phyloP scores from a whole-genome alignment of 164 flowering plant genomes.

The Liquidambar formosana region DNA sequence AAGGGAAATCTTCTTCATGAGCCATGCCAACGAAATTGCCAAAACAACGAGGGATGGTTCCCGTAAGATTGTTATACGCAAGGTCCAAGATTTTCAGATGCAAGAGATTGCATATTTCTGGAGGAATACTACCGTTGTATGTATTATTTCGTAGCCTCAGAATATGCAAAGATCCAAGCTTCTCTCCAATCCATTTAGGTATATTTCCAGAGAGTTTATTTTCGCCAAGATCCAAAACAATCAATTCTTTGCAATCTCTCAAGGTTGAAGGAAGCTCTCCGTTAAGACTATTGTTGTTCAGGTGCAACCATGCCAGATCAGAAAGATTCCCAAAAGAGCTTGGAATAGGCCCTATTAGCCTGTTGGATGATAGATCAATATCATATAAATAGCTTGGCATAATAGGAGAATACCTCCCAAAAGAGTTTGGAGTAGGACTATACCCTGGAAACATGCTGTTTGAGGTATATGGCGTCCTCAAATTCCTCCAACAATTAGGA shows the following conservation, averaged over 20 bases:
- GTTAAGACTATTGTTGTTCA: conserved; percentile 10
- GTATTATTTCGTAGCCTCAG: conserved; percentile 7
- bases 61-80: conserved; percentile 10
- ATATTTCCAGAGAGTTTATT: conserved; percentile 13
- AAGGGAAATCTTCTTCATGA: neutral
- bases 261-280: conserved; percentile 4
- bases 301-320: neutral
- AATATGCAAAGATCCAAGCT: neutral
- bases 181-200: conserved; percentile 12
- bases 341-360: conserved; percentile 6
- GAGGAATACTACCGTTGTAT: conserved; percentile 13
- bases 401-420: too few species aligned
- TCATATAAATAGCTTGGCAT: neutral
- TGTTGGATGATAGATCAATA: conserved; percentile 2
- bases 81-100: conserved; percentile 17
- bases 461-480: too few species aligned
- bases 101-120: conserved; percentile 4
- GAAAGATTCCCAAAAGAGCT: neutral
- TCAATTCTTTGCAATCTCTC: conserved; percentile 1
- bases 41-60: conserved; percentile 16
- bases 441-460: too few species aligned
- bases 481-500: too few species aligned
- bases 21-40: conserved; percentile 9
- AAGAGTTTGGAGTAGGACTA: too few species aligned
- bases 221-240: conserved; percentile 10